These are phyloP conservation scores for Platanthera zijinensis DNA, from an alignment of 106 monocot genomes.

Conservation along the genomic window DNA sequence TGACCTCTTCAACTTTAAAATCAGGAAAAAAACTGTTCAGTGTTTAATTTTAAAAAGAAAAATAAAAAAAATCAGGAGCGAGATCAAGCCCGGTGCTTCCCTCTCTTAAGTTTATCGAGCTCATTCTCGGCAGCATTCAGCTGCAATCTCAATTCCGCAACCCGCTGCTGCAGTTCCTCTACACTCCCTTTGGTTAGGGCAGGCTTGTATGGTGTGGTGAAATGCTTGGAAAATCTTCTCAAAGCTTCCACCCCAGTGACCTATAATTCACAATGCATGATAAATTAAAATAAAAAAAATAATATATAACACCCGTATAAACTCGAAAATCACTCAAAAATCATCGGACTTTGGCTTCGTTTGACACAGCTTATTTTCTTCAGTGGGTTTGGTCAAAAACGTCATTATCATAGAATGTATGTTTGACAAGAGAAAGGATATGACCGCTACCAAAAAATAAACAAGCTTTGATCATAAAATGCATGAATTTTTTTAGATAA, in stretches of 20 bases:
- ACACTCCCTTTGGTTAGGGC: constrained; percentile 35
- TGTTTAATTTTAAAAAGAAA: not conserved
- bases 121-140: constrained; percentile 56
- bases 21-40: not conserved
- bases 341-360: not conserved
- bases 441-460: too few species aligned
- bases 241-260: constrained; percentile 77
- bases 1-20: not conserved
- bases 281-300: too few species aligned
- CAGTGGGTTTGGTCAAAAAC: too few species aligned
- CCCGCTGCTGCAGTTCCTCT: constrained; percentile 64
- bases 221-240: constrained; percentile 59
- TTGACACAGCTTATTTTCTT: too few species aligned
- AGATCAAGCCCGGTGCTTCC: constrained; percentile 41
- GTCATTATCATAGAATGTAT: too few species aligned
- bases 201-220: constrained; percentile 58
- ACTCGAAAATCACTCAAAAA: not conserved
- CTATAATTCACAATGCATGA: constrained; percentile 1
- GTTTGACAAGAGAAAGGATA: too few species aligned
- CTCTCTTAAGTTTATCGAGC: constrained; percentile 49
- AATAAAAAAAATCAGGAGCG: not conserved
- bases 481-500: too few species aligned
- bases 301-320: too few species aligned
- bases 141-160: constrained; percentile 43
- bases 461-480: too few species aligned